These are phyloP conservation scores for Corrigiola litoralis DNA, from an alignment of 179 eudicot species.

Conservation along the genomic window DNA sequence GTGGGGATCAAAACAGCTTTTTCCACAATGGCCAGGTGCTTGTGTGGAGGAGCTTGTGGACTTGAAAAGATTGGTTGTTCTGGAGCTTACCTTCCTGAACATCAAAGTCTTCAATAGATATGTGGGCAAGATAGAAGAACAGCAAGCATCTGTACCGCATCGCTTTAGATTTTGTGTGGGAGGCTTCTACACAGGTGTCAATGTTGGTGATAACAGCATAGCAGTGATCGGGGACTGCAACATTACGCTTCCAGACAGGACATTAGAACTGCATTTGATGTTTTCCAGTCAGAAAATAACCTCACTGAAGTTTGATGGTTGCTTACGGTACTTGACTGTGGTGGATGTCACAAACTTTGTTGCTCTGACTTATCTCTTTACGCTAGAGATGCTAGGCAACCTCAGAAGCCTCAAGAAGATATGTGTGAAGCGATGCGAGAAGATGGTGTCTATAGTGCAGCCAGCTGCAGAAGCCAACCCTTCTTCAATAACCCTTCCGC, in stretches of 20 bases:
- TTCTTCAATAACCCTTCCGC: slow-evolving; percentile 15
- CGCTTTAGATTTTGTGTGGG: slow-evolving; percentile 30
- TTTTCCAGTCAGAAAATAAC: slow-evolving; percentile 5
- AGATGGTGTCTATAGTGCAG: slow-evolving; percentile 19
- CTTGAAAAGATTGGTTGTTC: slow-evolving; percentile 19
- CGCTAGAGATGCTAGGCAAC: slow-evolving; percentile 22
- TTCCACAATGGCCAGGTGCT: slow-evolving; percentile 21
- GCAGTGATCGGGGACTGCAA: slow-evolving; percentile 21
- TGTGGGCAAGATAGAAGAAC: slow-evolving; percentile 12
- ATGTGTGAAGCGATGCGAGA: slow-evolving; percentile 24
- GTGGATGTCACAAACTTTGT: slow-evolving; percentile 16
- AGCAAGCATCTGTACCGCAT: slow-evolving; percentile 1
- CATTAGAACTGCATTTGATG: slow-evolving; percentile 25
- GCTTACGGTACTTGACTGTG: slow-evolving; percentile 19
- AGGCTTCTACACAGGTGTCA: slow-evolving; percentile 15
- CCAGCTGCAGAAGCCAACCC: slow-evolving; percentile 26
- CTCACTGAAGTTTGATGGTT: slow-evolving; percentile 22
- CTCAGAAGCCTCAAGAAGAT: slow-evolving; percentile 22
- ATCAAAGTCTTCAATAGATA: slow-evolving; percentile 22
- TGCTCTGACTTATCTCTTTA: slow-evolving; percentile 19
- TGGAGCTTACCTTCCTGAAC: slow-evolving; percentile 29
- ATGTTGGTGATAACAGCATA: slow-evolving; percentile 25
- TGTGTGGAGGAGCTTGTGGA: slow-evolving; percentile 27
- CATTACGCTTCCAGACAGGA: slow-evolving; percentile 20
- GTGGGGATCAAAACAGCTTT: slow-evolving; percentile 29